Conservation (phyloP, 495 filamentous ascomycete species). For the Astrothelium macrocarpum region DNA sequence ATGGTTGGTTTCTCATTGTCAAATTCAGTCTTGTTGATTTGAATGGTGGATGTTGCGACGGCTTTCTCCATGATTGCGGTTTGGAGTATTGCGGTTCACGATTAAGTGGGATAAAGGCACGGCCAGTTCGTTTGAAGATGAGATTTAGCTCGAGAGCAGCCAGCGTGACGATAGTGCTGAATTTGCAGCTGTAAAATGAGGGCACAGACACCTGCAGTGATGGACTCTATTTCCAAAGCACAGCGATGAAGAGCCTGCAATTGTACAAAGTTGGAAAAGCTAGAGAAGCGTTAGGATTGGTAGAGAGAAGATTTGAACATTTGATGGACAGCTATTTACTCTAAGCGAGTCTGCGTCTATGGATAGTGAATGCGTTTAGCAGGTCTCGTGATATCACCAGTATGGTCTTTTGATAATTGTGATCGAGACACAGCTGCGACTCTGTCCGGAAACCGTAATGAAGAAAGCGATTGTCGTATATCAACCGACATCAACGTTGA, state of each 20-base stretch:
- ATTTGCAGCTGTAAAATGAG: neutral
- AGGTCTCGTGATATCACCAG: conserved; percentile 5
- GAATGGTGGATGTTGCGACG: conserved; percentile 30
- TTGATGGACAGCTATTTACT: neutral
- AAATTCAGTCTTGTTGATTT: conserved; percentile 16
- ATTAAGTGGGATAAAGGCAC: conserved; percentile 19
- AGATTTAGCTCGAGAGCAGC: conserved; percentile 4
- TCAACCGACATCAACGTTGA: conserved; percentile 4
- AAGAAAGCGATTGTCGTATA: conserved; percentile 5
- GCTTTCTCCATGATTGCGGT: conserved; percentile 32
- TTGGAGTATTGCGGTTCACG: neutral
- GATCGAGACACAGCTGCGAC: neutral
- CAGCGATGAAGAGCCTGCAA: neutral
- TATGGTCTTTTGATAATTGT: conserved; percentile 1
- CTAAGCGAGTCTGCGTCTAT: neutral
- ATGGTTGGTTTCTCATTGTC: conserved; percentile 17
- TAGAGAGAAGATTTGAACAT: neutral
- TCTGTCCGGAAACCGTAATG: neutral
- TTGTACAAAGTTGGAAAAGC: neutral
- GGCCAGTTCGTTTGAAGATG: conserved; percentile 11
- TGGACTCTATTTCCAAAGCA: neutral
- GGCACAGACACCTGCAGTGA: conserved; percentile 1
- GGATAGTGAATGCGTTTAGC: neutral
- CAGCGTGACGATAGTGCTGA: neutral
- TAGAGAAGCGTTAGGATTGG: neutral